Evolutionary conservation across 371 early-diverging fungal genomes (phyloP).

Genomic region (Vavraia culicis): DNA sequence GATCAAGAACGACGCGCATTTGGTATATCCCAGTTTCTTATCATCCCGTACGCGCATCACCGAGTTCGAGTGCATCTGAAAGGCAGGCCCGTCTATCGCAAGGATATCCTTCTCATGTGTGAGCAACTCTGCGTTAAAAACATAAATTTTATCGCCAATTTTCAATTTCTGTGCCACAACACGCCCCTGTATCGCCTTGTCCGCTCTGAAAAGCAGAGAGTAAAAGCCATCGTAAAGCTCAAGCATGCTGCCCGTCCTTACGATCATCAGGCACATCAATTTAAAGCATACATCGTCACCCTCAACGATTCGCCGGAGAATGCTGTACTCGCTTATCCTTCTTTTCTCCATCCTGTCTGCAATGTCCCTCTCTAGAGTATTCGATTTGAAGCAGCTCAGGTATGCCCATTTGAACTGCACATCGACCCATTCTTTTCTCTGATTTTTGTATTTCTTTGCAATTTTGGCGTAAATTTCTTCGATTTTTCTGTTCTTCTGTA

Average conservation of each 20-base stretch:
- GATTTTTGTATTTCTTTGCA: slow-evolving; percentile 11
- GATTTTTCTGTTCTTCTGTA: slow-evolving; percentile 2
- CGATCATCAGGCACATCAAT: slow-evolving; percentile 34
- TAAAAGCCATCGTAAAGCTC: slow-evolving; percentile 39
- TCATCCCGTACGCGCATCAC: not conserved
- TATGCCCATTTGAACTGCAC: slow-evolving; percentile 36
- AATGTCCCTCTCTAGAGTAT: not conserved
- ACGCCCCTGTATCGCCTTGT: slow-evolving; percentile 4
- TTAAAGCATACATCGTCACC: slow-evolving; percentile 30
- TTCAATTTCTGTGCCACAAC: slow-evolving; percentile 12
- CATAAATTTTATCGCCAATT: slow-evolving; percentile 19
- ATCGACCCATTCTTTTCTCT: slow-evolving; percentile 11
- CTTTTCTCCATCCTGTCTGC: slow-evolving; percentile 4
- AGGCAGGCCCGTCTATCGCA: not conserved
- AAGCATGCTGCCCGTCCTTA: slow-evolving; percentile 5
- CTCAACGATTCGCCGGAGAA: slow-evolving; percentile 31
- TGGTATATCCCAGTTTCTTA: slow-evolving; percentile 25
- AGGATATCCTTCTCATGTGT: slow-evolving; percentile 7
- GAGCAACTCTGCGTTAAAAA: slow-evolving; percentile 31
- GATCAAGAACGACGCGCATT: slow-evolving; percentile 19
- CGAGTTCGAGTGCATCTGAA: slow-evolving; percentile 15
- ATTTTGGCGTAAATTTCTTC: slow-evolving; percentile 13
- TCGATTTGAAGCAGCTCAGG: slow-evolving; percentile 21
- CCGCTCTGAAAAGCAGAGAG: slow-evolving; percentile 8
- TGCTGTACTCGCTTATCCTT: slow-evolving; percentile 22